phyloP scores from a whole-genome alignment of 371 early-diverging fungal species.

The Mortierella sp. region DNA sequence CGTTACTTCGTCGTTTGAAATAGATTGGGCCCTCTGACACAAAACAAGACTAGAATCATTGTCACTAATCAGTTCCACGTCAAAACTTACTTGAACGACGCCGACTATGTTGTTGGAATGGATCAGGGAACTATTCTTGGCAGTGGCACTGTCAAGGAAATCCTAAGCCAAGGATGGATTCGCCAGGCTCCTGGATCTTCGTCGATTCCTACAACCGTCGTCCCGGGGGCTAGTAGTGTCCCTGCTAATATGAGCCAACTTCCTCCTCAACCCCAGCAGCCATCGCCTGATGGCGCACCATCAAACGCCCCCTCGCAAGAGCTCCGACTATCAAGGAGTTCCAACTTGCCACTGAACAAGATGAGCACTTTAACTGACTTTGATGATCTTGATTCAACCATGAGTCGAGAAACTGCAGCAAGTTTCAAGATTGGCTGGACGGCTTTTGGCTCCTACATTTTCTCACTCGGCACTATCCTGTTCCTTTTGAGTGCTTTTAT shows the following conservation, averaged over 20 bases:
- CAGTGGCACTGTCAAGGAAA: conserved; percentile 44
- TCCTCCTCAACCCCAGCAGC: conserved; percentile 20
- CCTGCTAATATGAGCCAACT: conserved; percentile 51
- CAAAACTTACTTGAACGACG: conserved; percentile 48
- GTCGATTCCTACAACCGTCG: conserved; percentile 49
- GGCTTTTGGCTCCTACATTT: conserved; percentile 43
- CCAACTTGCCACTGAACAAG: conserved; percentile 48
- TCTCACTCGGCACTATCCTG: conserved; percentile 27
- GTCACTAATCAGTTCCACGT: conserved; percentile 54
- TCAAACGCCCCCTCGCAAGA: conserved; percentile 21
- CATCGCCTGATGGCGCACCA: not conserved
- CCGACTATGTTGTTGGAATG: conserved; percentile 55
- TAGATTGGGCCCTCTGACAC: conserved; percentile 43
- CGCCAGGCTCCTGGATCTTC: conserved; percentile 51
- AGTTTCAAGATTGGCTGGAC: conserved; percentile 48
- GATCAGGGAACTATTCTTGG: conserved; percentile 51
- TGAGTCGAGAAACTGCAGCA: conserved; percentile 53
- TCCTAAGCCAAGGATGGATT: conserved; percentile 53
- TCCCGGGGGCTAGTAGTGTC: conserved; percentile 45
- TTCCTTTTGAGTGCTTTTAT: conserved; percentile 45
- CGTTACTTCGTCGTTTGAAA: not conserved
- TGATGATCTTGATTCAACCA: conserved; percentile 53
- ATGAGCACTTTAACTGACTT: conserved; percentile 50
- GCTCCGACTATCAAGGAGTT: conserved; percentile 35
- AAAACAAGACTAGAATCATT: conserved; percentile 47